phyloP scores from a whole-genome alignment of 2,329 filamentous ascomycete species.

The Dendrostoma leiphaemia region DNA sequence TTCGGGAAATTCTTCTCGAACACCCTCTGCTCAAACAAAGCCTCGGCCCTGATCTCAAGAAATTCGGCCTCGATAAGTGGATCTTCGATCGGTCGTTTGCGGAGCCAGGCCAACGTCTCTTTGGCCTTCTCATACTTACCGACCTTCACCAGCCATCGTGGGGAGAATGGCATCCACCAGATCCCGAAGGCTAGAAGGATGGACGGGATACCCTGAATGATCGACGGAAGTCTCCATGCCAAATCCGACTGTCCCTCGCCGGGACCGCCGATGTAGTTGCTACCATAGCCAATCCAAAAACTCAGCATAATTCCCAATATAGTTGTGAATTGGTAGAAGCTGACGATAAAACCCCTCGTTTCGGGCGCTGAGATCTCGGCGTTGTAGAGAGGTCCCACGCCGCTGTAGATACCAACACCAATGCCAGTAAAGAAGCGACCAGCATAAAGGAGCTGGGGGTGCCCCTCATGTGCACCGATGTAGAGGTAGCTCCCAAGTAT shows the following conservation, averaged over 20 bases:
- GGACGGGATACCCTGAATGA: slow-evolving; percentile 42
- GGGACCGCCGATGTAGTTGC: slow-evolving; percentile 46
- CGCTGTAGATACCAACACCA: slow-evolving; percentile 46
- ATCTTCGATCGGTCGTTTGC: slow-evolving; percentile 28
- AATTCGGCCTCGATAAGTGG: slow-evolving; percentile 41
- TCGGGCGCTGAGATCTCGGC: slow-evolving; percentile 59
- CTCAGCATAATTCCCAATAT: slow-evolving; percentile 54
- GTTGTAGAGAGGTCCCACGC: slow-evolving; percentile 45
- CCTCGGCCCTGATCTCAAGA: slow-evolving; percentile 45
- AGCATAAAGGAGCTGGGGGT: slow-evolving; percentile 42
- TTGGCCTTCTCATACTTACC: slow-evolving; percentile 23
- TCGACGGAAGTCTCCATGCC: slow-evolving; percentile 42
- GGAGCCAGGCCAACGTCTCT: slow-evolving; percentile 26
- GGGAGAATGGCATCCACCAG: slow-evolving; percentile 50
- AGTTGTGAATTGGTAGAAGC: slow-evolving; percentile 63
- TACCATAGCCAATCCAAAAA: slow-evolving; percentile 45
- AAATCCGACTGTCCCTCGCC: slow-evolving; percentile 41
- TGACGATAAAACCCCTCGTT: slow-evolving; percentile 64
- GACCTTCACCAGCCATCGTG: slow-evolving; percentile 40
- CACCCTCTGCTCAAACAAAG: slow-evolving; percentile 38
- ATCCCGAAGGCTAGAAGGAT: slow-evolving; percentile 33
- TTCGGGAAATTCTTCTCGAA: slow-evolving; percentile 45
- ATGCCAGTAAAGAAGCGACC: slow-evolving; percentile 49
- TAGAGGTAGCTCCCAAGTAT: slow-evolving; percentile 45
- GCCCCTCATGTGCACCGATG: slow-evolving; percentile 36